Conservation (phyloP, 331 rosid species). For the Spiraea crenata region DNA sequence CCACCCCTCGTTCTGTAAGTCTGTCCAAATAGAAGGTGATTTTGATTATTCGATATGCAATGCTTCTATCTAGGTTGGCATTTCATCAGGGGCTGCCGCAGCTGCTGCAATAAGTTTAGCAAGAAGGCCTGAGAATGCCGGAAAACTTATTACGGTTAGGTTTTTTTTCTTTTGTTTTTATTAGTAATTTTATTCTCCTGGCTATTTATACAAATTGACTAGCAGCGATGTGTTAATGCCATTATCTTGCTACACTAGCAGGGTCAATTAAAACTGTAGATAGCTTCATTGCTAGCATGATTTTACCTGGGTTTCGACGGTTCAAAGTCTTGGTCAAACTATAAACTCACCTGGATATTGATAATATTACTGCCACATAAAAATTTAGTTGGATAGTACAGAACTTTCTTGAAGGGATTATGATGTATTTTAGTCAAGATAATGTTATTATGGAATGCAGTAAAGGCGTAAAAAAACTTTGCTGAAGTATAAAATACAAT, state of each 20-base stretch:
- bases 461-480: neutral
- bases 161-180: conserved; percentile 3
- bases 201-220: neutral
- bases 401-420: neutral
- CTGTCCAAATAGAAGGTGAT: conserved; percentile 5
- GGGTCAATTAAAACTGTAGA: neutral
- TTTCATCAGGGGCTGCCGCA: conserved; percentile 98
- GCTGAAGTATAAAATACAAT: neutral
- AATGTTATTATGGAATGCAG: neutral
- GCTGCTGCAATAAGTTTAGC: conserved; percentile 82
- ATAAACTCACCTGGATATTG: neutral
- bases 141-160: conserved; percentile 81
- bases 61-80: conserved; percentile 64
- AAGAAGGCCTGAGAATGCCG: conserved; percentile 74
- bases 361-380: neutral
- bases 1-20: conserved; percentile 2
- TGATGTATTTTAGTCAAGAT: neutral
- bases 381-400: neutral
- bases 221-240: neutral
- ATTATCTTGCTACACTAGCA: neutral
- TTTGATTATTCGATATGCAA: conserved; percentile 23
- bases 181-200: neutral
- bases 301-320: neutral
- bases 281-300: neutral
- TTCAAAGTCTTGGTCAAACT: neutral